Evolutionary conservation across 345 rosid genomes (phyloP).

Genomic region (Citrus trifoliata): DNA sequence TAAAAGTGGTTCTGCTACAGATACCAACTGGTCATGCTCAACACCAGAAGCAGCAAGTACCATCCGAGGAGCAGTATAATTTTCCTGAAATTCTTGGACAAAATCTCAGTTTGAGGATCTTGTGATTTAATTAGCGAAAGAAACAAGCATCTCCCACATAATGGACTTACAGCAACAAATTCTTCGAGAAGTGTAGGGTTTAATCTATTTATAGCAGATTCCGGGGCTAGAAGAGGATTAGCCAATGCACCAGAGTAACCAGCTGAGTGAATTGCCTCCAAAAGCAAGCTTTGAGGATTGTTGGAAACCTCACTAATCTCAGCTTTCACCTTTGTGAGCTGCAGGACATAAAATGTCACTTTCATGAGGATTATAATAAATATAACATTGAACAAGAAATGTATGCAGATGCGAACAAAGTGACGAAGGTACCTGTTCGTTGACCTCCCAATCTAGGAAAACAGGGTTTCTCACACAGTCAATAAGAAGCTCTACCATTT

Average conservation of each 20-base stretch:
- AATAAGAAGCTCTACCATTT: constrained; percentile 85
- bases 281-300: constrained; percentile 69
- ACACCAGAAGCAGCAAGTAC: constrained; percentile 89
- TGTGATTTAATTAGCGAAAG: background rate
- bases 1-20: constrained; percentile 79
- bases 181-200: constrained; percentile 56
- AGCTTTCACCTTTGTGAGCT: constrained; percentile 68
- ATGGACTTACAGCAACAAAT: constrained; percentile 66
- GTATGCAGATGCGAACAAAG: background rate
- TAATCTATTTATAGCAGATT: constrained; percentile 60
- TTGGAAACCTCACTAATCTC: constrained; percentile 63
- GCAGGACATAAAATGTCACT: constrained; percentile 21
- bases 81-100: constrained; percentile 48
- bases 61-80: constrained; percentile 75
- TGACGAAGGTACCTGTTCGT: constrained; percentile 54
- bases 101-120: constrained; percentile 5
- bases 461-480: constrained; percentile 89
- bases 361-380: background rate
- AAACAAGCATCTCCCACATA: constrained; percentile 1
- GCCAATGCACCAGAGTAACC: constrained; percentile 84
- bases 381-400: background rate
- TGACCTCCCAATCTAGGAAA: constrained; percentile 92
- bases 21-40: constrained; percentile 68
- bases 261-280: constrained; percentile 87
- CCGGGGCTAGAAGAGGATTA: constrained; percentile 84